Evolutionary conservation across 2,329 filamentous ascomycete genomes (phyloP).

Genomic region (Cercospora sp.): DNA sequence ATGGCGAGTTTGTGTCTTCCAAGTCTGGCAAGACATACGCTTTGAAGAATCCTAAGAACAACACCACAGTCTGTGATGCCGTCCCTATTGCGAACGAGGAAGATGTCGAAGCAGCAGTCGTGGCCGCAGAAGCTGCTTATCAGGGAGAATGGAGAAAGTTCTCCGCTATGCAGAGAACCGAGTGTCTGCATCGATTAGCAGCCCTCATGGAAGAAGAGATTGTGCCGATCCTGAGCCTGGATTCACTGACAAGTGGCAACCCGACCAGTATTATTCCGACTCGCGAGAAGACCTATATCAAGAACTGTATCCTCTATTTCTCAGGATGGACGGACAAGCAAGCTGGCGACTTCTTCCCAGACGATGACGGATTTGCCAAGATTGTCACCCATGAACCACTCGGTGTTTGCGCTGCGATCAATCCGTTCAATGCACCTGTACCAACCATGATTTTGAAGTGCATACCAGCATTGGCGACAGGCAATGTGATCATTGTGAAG

Average conservation of each 20-base stretch:
- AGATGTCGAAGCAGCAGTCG: conserved; percentile 35
- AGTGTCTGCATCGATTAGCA: conserved; percentile 34
- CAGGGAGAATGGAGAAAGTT: conserved; percentile 37
- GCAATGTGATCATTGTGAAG: conserved; percentile 40
- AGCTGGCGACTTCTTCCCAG: conserved; percentile 19
- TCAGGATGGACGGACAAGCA: conserved; percentile 21
- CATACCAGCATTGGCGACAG: conserved; percentile 55
- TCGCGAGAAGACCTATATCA: conserved; percentile 23
- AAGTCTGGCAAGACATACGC: conserved; percentile 38
- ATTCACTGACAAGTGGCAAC: conserved; percentile 34
- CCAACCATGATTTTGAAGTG: conserved; percentile 56
- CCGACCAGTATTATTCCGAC: conserved; percentile 18
- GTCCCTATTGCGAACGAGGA: conserved; percentile 16
- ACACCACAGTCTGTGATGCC: conserved; percentile 15
- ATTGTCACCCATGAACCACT: conserved; percentile 20
- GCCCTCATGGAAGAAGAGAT: conserved; percentile 37
- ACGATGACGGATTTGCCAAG: conserved; percentile 41
- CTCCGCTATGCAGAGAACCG: conserved; percentile 36
- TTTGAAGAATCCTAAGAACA: conserved; percentile 20
- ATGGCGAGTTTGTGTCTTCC: conserved; percentile 18
- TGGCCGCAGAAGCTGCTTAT: conserved; percentile 42
- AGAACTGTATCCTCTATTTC: conserved; percentile 23
- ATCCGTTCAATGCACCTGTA: conserved; percentile 51
- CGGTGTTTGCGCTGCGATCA: conserved; percentile 22
- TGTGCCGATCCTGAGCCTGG: conserved; percentile 28